Evolutionary conservation across 768 basidiomycete genomes (phyloP).

Genomic region (Mycena filopes): DNA sequence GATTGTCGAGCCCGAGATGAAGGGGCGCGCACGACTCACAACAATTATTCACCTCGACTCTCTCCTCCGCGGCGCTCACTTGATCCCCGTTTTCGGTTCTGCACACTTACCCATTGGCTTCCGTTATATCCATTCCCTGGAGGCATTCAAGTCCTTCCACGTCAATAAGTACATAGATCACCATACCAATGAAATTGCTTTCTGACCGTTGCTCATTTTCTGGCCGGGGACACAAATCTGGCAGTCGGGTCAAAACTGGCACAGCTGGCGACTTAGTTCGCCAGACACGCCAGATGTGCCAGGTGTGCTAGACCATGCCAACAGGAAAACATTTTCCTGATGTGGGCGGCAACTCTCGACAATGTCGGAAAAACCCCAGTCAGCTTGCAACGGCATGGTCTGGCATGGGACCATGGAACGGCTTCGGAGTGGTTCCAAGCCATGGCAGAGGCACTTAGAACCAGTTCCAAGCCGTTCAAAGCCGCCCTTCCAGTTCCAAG

Average conservation of each 20-base stretch:
- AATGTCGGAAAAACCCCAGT: no score
- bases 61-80: conserved; percentile 33
- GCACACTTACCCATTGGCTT: conserved; percentile 7
- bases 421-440: no score
- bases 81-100: conserved; percentile 34
- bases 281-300: not conserved
- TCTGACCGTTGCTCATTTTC: not conserved
- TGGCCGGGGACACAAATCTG: not conserved
- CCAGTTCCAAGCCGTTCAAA: no score
- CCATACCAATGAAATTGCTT: conserved; percentile 29
- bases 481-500: no score
- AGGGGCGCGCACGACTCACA: not conserved
- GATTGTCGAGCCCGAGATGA: conserved; percentile 35
- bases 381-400: no score
- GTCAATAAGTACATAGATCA: conserved; percentile 35
- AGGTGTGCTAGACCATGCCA: not conserved
- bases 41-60: conserved; percentile 35
- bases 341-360: no score
- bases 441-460: no score
- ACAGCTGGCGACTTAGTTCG: not conserved
- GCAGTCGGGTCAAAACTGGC: not conserved
- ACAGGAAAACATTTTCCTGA: no score
- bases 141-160: conserved; percentile 26
- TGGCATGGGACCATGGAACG: no score
- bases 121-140: conserved; percentile 21